Evolutionary conservation across 164 flowering plant genomes (phyloP), one percentile per base, ranked within the genome.

Genomic region (Dillenia turbinata): DNA sequence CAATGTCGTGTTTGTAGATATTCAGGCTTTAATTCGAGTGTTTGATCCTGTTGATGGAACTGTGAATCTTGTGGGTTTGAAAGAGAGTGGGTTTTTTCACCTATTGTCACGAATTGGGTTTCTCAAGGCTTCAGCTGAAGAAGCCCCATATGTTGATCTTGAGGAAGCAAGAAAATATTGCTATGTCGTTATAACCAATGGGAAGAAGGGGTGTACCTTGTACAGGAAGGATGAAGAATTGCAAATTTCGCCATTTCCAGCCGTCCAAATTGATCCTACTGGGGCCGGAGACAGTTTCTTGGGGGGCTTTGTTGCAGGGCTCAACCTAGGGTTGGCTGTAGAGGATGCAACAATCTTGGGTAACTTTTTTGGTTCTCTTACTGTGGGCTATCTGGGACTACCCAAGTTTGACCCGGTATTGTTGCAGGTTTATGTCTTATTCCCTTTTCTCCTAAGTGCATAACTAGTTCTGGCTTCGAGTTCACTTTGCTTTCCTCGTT

Each of bases 271-370:
- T 45, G 99, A 94, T 76, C 97, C 99, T 0, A 91, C 99, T 0
- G 99, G 99, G 10, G 99, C 99, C 0, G 99, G 96, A 11, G 97
- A 94, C 72, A 88, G 97, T 61, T 89, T 91, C 53, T 56, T 94
- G 10, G 99, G 94, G 43, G 99, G 94, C 9, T 79, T 92, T 52
- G 97, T 78, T 54, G 86, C 82, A 0, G 97, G 97, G 24, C 67
- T 89, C 52, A 74, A 73, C 12, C 74, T 78, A 8, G 96, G 92
- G 0, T 70, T 92, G 78, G 52, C 78, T 16, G 89, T 86, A 48
- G 77, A 88, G 8, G 99, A 95, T 79, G 97, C 99, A 47, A 96
- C 96, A 3, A 66, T 95, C 62, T 47, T 95, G 61, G 99, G 99
- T 15, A 92, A 91, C 72, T 77, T 95, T 55, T 91, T 89, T 60